Evolutionary conservation across 805 yeast genomes (phyloP), one percentile per base, ranked within the genome.

Genomic region (Wickerhamomyces bovis): DNA sequence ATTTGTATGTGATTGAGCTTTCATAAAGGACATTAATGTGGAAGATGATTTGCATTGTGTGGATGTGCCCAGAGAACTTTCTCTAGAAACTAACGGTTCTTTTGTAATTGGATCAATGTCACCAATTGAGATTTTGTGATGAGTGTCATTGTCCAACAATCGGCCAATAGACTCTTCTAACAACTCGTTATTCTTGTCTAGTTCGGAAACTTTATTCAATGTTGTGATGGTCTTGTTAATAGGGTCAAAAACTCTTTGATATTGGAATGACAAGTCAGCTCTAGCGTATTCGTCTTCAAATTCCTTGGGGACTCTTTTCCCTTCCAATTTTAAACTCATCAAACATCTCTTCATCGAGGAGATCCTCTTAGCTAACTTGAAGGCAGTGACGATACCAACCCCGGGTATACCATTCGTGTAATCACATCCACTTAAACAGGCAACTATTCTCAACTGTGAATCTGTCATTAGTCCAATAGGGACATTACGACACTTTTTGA

Each of bases 351-450:
- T 83, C 53, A 83, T 71, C 2, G 72, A 70, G 20, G 67, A 64
- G 55, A 72, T 72, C 46, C 75, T 70, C 44, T 71, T 70, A 2
- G 88, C 81, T 39, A 84, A 61, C 38, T 67, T 69, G 45, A 85
- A 76, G 0, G 97, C 95, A 23, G 83, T 85, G 40, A 80, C 78
- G 10, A 89, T 71, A 0, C 99, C 99, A 15, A 92, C 73, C 2
- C 85, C 83, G 0, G 84, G 77, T 7, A 94, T 71, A 0, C 99
- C 99, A 45, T 80, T 79, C 0, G 97, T 87, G 60, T 94, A 94
- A 64, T 94, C 99, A 67, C 99, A 94, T 0, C 99, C 99, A n/a
- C 96, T 79, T 5, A 94, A 61, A 54, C 90, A 83, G 2, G 96
- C 98, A 66, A 88, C 77, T 38, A 81, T 71, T 41, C 94, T 72